Conservation (phyloP, 805 yeast species). For the Suhomyces canberraensis region DNA sequence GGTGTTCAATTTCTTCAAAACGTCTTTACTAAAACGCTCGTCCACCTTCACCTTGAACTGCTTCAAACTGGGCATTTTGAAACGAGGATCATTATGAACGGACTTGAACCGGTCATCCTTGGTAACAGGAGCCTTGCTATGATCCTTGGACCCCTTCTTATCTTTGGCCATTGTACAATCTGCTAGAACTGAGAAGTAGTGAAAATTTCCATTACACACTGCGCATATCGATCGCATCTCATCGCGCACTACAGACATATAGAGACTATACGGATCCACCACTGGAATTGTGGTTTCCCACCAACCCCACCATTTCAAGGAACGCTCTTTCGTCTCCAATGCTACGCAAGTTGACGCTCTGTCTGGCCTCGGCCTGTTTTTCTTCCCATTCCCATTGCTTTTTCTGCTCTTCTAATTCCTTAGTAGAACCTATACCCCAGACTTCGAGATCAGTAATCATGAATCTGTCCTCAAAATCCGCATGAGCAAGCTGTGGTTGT, state of each 20-base stretch:
- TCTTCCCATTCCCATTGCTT: conserved; percentile 91
- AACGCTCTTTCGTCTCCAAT: conserved; percentile 82
- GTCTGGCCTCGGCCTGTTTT: conserved; percentile 76
- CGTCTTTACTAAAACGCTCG: conserved; percentile 72
- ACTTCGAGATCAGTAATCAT: conserved; percentile 76
- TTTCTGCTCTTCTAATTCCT: conserved; percentile 73
- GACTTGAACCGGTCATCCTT: conserved; percentile 74
- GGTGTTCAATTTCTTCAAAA: conserved; percentile 47
- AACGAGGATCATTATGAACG: conserved; percentile 85
- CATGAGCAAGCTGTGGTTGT: conserved; percentile 12
- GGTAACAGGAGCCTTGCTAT: conserved; percentile 32
- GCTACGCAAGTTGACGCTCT: conserved; percentile 59
- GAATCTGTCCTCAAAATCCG: conserved; percentile 65
- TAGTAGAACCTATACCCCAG: conserved; percentile 85
- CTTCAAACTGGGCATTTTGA: conserved; percentile 67
- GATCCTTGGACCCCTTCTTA: background rate
- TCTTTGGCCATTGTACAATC: conserved; percentile 5
- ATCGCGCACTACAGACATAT: too few relatives aligned
- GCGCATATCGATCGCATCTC: too few relatives aligned
- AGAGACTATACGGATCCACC: conserved; percentile 50
- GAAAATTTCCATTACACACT: background rate
- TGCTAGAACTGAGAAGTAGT: background rate
- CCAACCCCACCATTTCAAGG: conserved; percentile 75
- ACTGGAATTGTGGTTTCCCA: conserved; percentile 41
- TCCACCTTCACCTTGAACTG: conserved; percentile 77